Base-by-base conservation (phyloP, 176 grass and related monocot genomes). In the Oryza glaberrima region DNA sequence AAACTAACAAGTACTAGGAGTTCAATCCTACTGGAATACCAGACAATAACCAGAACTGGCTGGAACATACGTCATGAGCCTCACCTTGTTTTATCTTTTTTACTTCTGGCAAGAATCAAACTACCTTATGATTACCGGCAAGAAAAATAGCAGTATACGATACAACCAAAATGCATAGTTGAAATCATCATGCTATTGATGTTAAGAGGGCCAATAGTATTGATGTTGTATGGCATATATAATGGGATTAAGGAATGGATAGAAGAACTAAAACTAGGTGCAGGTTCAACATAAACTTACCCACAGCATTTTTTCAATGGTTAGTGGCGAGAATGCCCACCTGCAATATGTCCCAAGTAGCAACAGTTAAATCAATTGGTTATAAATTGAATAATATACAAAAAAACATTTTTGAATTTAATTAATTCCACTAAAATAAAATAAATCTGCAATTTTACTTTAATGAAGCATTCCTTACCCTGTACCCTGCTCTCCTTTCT, bases 281-380 rank as follows among this genome's bases (percentile, higher is more conserved):
- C 65, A 46, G 74, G 71, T 83, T 85, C 8, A 67, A 44, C 8
- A 1, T 20, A 79, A 75, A 77, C 85, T 90, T 88, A 98, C 96
- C 93, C 80, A 86, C 22, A 98, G 9, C 90, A 98, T 87, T 38
- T 87, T 94, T 28, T 98, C 91, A 17, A 93, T 93, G 44, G 91
- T 92, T 79, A 98, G 60, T n/a, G 96, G 96, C 63, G 93, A 93
- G 45, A 98, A 98, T 6, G 89, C 82, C 96, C 96, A 98, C 88
- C 93, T 98, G 83, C 34, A 89, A 51, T 88, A 80, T 65, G 83
- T 66, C 60, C 66, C 38, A 46, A 77, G 61, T 35, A 82, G 28
- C 51, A 64, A 40, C 72, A 80, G 3, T 60, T 60, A 60, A 20
- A 3, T 65, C 25, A 60, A 65, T 76, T 49, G 49, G 20, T 26